These are phyloP conservation scores for Urochloa ruziziensis DNA, from an alignment of 176 grass and related monocot species.

Conservation along the genomic window DNA sequence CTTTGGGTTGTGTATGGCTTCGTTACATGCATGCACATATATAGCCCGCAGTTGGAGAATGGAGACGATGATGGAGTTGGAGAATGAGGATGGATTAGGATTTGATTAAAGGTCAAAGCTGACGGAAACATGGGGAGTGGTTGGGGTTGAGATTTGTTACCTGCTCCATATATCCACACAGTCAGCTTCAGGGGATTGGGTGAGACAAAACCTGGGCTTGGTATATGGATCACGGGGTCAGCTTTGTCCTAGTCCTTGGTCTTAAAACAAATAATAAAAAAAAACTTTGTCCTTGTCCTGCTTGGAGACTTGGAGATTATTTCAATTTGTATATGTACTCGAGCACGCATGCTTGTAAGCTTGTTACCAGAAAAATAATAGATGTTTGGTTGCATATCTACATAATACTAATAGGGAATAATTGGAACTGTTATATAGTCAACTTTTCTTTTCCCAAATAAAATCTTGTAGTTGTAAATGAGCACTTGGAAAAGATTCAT, in stretches of 20 bases:
- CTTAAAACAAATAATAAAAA: no score
- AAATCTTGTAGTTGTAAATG: no score
- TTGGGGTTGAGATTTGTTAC: neutral
- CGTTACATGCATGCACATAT: neutral
- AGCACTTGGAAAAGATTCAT: no score
- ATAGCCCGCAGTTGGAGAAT: neutral
- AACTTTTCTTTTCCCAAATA: no score
- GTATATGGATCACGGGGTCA: no score
- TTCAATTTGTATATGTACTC: neutral
- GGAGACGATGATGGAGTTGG: constrained; percentile 10
- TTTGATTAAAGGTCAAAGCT: neutral
- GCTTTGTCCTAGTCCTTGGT: neutral
- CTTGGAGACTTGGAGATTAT: neutral
- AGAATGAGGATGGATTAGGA: neutral
- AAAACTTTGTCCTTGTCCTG: no score
- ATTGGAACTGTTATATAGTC: no score
- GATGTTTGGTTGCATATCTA: no score
- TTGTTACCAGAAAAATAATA: no score
- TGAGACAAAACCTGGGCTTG: neutral
- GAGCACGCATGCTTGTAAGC: neutral
- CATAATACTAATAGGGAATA: no score
- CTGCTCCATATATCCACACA: constrained; percentile 30
- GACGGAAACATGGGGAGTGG: neutral
- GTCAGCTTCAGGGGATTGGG: constrained; percentile 5
- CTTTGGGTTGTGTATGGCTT: constrained; percentile 1